Evolutionary conservation across 1,284 basidiomycete species (phyloP), one percentile per base, ranked within the genome.

Genomic region (Flammula alnicola): DNA sequence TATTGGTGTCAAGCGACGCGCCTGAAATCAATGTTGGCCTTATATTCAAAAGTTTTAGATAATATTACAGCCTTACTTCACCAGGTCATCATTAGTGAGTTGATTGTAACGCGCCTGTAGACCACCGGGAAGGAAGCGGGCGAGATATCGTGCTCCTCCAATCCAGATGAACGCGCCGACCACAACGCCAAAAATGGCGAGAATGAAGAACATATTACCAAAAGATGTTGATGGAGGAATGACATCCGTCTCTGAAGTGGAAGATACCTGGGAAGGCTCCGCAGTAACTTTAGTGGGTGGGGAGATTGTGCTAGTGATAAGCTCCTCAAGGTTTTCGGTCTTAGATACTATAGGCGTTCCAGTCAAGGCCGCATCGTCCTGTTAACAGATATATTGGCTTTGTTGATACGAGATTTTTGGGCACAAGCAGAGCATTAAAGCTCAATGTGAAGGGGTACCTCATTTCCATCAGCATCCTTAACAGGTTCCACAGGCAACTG

Each of bases 391-490:
- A 60, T 57, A 60, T 60, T 46, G 50, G 64, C 77, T 82, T 81
- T 80, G 83, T 83, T 81, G 69, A 74, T 69, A 77, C 69, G 65
- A 68, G 47, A 63, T 55, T 61, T 38, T 64, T 63, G 63, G 54
- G 55, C 64, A 74, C 61, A 73, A 63, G 59, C 62, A 60, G 64
- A 70, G 75, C 76, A 70, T 84, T 83, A 96, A 65, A 96, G 92
- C 84, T 97, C 94, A 82, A 82, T 86, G 64, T 84, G 92, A 65
- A 91, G 73, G 76, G 92, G 93, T 84, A 95, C 91, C 91, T 95
- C 77, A 58, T 91, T 87, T 65, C 86, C 90, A 47, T 86, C 76
- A 52, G 75, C 77, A 60, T 90, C 88, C 31, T 72, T 68, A 50
- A 73, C 77, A 25, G 71, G 47, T 47, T 90, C 86, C 32, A 93